Evolutionary conservation across 352 stramenopile genomes (phyloP), one percentile per base, ranked within the genome.

Genomic region (Aphanomyces invadans): DNA sequence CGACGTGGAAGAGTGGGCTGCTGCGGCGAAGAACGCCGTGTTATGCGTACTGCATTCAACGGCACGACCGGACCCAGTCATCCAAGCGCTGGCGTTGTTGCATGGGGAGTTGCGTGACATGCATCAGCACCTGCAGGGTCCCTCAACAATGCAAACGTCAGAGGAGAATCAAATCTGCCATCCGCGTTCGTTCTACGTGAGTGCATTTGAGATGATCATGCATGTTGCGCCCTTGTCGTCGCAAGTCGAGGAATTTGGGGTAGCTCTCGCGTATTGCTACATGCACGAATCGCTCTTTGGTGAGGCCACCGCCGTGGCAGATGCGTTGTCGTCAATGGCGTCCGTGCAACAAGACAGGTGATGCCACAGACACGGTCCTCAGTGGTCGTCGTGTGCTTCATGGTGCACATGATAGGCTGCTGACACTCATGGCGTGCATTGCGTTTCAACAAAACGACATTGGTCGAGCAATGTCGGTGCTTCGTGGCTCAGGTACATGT

Each of bases 181-280:
- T 15, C 36, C 15, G 15, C 36, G 36, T 42, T 15, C 15, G 36
- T 42, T 15, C 15, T 42, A 42, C 36, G 36, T 42, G 36, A 15
- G 36, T 42, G 36, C 15, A 7, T 15, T 42, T 42, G 36, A 42
- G 36, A 42, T 45, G 11, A 19, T 57, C 46, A 44, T 55, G 15
- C 38, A 67, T 23, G 19, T 67, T 0, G 21, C 54, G 2, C 23
- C 60, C 23, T 36, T n/a, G 33, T 59, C 33, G 12, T 44, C 60
- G 9, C 38, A 17, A 5, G 7, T 67, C 0, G 45, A 19, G 11
- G 21, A 23, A 17, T 59, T 29, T 57, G 60, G 46, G 10, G 9
- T 67, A 12, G 38, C 45, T 11, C 49, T 67, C 21, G 38, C 49
- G 19, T 67, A 51, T 33, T 67, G 60, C 38, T 67, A 67, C 42